Evolutionary conservation across 1,139 yeast genomes (phyloP).

Genomic region (Yamadazyma pseudoaaseri): DNA sequence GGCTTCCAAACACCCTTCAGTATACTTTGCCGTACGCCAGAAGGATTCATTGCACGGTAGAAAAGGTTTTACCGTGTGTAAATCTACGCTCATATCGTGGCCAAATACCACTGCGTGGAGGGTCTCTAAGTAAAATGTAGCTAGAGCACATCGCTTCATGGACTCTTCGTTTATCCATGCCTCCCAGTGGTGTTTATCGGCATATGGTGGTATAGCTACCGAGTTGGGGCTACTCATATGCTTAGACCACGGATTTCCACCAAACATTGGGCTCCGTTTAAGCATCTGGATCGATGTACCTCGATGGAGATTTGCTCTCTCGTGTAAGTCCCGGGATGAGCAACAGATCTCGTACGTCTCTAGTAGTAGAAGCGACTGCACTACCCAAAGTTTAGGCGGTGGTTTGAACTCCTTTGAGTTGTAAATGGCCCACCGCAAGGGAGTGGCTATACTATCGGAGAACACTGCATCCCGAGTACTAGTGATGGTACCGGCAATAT

Average conservation of each 20-base stretch:
- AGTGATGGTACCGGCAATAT: constrained; percentile 22
- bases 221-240: constrained; percentile 3
- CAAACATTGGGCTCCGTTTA: constrained; percentile 70
- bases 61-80: constrained; percentile 28
- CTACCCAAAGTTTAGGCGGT: constrained; percentile 63
- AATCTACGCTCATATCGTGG: constrained; percentile 58
- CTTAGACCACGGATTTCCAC: constrained; percentile 53
- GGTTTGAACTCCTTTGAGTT: constrained; percentile 59
- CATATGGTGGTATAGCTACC: constrained; percentile 9
- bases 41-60: constrained; percentile 77
- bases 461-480: constrained; percentile 22
- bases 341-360: constrained; percentile 71
- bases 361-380: constrained; percentile 60
- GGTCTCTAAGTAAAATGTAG: constrained; percentile 79
- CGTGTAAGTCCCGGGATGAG: constrained; percentile 59
- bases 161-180: constrained; percentile 80
- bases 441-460: constrained; percentile 49
- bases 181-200: constrained; percentile 17
- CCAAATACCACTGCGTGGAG: constrained; percentile 81
- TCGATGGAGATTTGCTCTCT: constrained; percentile 74
- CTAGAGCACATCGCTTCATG: constrained; percentile 72
- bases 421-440: constrained; percentile 62
- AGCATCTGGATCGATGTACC: constrained; percentile 74
- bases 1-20: constrained; percentile 6
- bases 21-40: constrained; percentile 52